Percentiles rank a stretch among this genome's conserved stretches.
Evolutionary conservation across 2,329 filamentous ascomycete species (phyloP).

Genomic region (Thelonectria discophora): DNA sequence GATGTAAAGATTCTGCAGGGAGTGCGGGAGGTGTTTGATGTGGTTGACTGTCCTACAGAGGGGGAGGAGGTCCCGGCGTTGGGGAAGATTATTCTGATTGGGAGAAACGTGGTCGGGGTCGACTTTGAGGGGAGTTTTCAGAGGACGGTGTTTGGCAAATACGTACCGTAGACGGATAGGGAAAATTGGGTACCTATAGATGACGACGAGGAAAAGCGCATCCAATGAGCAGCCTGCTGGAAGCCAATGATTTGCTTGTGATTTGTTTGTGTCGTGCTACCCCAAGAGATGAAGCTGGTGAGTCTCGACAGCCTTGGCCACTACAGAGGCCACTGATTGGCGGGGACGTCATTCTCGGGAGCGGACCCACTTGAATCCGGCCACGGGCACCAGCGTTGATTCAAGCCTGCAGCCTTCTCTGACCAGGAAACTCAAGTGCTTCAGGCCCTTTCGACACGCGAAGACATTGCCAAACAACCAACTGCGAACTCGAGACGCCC

Average conservation of each 20-base stretch:
- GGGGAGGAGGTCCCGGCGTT: conserved; percentile 40
- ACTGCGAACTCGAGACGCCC: conserved; percentile 27
- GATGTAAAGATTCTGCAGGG: conserved; percentile 83
- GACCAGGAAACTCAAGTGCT: conserved; percentile 36
- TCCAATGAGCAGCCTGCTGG: no score
- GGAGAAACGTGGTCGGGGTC: conserved; percentile 61
- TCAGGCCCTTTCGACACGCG: conserved; percentile 33
- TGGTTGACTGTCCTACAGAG: conserved; percentile 69
- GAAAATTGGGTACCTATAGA: no score
- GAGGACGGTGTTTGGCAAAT: conserved; percentile 35
- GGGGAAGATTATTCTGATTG: conserved; percentile 73
- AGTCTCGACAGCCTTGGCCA: conserved; percentile 36
- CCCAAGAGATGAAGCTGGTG: background rate
- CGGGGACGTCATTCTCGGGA: conserved; percentile 40
- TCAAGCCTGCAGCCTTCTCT: conserved; percentile 42
- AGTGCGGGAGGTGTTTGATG: conserved; percentile 92
- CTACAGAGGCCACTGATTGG: conserved; percentile 42
- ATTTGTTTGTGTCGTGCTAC: background rate
- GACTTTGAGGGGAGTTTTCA: conserved; percentile 60
- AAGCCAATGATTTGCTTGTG: no score
- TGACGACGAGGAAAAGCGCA: no score
- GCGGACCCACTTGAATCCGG: conserved; percentile 53
- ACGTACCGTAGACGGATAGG: conserved; percentile 8
- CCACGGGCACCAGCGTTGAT: conserved; percentile 39
- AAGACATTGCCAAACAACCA: conserved; percentile 39